Base-by-base conservation (phyloP, 2,329 filamentous ascomycete species). In the Pseudogymnoascus sp. region DNA sequence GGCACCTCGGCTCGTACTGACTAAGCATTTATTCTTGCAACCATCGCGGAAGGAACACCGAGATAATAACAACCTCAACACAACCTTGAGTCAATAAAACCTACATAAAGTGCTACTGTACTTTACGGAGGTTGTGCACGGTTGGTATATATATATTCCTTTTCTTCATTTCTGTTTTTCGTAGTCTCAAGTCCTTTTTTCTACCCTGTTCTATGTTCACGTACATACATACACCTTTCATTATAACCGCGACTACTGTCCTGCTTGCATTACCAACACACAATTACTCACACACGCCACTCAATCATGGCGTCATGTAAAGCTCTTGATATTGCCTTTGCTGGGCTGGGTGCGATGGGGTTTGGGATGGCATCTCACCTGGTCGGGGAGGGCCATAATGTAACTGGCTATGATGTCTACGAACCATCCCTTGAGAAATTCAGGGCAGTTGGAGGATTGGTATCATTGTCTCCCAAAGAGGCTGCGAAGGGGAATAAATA, bases 341-440 rank as follows among this genome's bases (percentile, higher is more conserved):
- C 89, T 67, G 89, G 89, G 78, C 86, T 92, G 2, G 89, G 89
- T 63, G 88, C 88, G 75, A 91, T 91, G 89, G 89, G 89, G 72
- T 89, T 90, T 73, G 89, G 89, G 72, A 91, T 92, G 88, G 89
- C 89, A 67, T 89, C 84, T 65, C 82, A 91, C 72, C 82, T 92
- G 53, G 78, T 91, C 69, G 84, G 85, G 68, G 76, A 82, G 67
- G 86, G 86, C 64, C 89, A 87, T 74, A 65, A 77, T 26, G 87
- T 91, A 24, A 86, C 83, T 21, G 88, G 88, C 63, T 91, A 86
- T 72, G 89, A 92, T 70, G 82, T 91, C 42, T 90, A 83, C 76
- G 77, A 78, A 2, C 85, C 87, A 5, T 86, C 87, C 0, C 80
- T 91, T 35, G 82, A 88, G 63, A 82, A 81, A 21, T 90, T 91